Evolutionary conservation across 202 grass and related monocot genomes (phyloP).

Genomic region (Brachypodium distachyon): DNA sequence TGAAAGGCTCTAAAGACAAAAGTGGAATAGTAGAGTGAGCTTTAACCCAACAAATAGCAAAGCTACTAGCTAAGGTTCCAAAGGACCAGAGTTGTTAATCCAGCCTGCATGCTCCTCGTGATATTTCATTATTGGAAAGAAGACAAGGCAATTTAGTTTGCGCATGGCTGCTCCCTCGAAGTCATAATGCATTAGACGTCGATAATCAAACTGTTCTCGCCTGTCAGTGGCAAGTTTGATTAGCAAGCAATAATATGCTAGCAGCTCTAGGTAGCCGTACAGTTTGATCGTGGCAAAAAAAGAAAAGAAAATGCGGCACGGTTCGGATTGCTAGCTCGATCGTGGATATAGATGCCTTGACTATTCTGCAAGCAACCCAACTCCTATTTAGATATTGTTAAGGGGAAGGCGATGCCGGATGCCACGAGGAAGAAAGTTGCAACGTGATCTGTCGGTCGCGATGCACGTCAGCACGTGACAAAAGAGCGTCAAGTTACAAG

Average conservation of each 20-base stretch:
- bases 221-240: neutral
- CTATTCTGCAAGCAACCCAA: slow-evolving; percentile 17
- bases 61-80: neutral
- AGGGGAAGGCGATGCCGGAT: neutral
- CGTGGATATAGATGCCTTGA: slow-evolving; percentile 28
- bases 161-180: neutral
- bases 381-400: neutral
- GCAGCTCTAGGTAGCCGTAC: neutral
- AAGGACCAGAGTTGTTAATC: neutral
- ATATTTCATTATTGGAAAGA: neutral
- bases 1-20: neutral
- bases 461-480: slow-evolving; percentile 22
- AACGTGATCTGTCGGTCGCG: neutral
- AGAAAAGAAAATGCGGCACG: neutral
- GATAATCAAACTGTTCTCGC: neutral
- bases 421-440: neutral
- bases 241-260: neutral
- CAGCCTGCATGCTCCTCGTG: neutral
- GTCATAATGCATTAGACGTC: neutral
- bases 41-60: slow-evolving; percentile 10
- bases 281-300: neutral
- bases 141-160: neutral
- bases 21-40: neutral
- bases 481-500: neutral
- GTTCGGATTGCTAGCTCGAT: neutral